phyloP scores from a whole-genome alignment of 2,329 filamentous ascomycete genomes.

The Fusarium oxysporum region DNA sequence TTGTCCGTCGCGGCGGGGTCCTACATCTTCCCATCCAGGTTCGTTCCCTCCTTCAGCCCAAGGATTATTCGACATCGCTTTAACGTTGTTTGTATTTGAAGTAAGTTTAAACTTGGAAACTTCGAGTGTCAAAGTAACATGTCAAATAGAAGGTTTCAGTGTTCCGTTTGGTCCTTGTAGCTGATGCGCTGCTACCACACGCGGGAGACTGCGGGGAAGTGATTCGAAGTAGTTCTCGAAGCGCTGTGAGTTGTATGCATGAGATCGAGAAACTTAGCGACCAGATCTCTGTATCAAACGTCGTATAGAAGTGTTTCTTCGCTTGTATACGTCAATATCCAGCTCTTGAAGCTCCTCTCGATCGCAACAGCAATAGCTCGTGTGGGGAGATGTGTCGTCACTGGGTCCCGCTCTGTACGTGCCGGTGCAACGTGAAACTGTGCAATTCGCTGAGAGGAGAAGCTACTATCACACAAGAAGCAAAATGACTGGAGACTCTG shows the following conservation, averaged over 20 bases:
- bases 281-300: neutral
- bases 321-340: neutral
- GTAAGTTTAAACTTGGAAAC: slow-evolving; percentile 2
- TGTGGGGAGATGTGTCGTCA: slow-evolving; percentile 44
- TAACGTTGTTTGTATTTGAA: neutral
- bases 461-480: neutral
- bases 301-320: neutral
- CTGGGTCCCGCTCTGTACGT: slow-evolving; percentile 38
- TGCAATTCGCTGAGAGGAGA: slow-evolving; percentile 15
- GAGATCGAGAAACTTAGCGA: neutral
- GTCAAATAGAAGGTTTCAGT: neutral
- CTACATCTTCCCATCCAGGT: slow-evolving; percentile 41
- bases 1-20: slow-evolving; percentile 29
- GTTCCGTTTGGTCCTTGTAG: neutral
- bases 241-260: slow-evolving; percentile 16
- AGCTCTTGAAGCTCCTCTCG: slow-evolving; percentile 12
- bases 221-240: slow-evolving; percentile 22
- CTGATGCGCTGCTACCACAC: slow-evolving; percentile 23
- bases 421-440: slow-evolving; percentile 30
- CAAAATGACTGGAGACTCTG: neutral
- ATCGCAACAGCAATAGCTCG: slow-evolving; percentile 20
- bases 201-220: slow-evolving; percentile 29
- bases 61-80: slow-evolving; percentile 40
- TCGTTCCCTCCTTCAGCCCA: slow-evolving; percentile 42
- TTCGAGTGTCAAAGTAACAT: slow-evolving; percentile 27